These are phyloP conservation scores for Puccinia novopanici DNA, from an alignment of 1,284 basidiomycete species.

Conservation along the genomic window DNA sequence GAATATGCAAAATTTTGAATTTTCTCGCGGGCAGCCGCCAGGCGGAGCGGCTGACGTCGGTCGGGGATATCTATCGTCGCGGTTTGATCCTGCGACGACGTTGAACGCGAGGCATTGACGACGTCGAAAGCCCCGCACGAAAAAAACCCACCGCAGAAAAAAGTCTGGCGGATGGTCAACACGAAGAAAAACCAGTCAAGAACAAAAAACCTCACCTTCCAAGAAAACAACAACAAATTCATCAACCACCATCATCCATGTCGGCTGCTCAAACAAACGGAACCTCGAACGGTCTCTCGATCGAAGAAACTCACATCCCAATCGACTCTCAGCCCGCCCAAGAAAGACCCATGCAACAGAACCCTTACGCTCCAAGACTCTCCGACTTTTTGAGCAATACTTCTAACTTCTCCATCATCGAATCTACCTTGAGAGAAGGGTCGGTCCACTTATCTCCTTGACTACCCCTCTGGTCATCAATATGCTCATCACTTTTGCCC, in stretches of 20 bases:
- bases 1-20: too few relatives aligned
- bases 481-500: too few relatives aligned
- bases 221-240: neutral
- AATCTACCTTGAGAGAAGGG: constrained; percentile 51
- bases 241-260: constrained; percentile 4
- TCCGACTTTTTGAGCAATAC: constrained; percentile 68
- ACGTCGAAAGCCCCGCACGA: too few relatives aligned
- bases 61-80: too few relatives aligned
- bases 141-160: too few relatives aligned
- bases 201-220: too few relatives aligned
- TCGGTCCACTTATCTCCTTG: neutral
- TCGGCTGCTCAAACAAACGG: constrained; percentile 3
- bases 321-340: constrained; percentile 32
- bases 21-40: too few relatives aligned
- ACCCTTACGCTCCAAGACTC: constrained; percentile 51
- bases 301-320: constrained; percentile 34
- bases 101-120: too few relatives aligned
- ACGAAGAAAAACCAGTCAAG: too few relatives aligned
- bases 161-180: too few relatives aligned
- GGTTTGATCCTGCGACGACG: too few relatives aligned
- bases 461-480: neutral
- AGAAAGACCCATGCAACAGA: constrained; percentile 22
- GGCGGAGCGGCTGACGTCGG: too few relatives aligned
- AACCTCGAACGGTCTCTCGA: constrained; percentile 20
- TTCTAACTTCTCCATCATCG: constrained; percentile 68